Evolutionary conservation across 129 eudicot species (phyloP), one percentile per base, ranked within the genome.

Genomic region (Flaveria sonorensis): DNA sequence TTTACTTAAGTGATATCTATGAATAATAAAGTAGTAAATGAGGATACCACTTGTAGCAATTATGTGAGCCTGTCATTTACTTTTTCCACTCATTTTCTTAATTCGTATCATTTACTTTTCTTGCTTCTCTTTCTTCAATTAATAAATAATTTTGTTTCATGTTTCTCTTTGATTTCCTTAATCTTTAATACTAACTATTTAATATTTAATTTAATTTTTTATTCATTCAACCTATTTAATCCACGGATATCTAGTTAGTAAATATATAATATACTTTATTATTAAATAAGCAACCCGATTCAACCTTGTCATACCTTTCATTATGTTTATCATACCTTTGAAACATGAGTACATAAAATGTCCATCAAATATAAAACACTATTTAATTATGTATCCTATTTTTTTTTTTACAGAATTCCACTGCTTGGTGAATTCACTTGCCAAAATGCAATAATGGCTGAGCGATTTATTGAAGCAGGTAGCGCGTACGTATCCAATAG

Each of bases 401-500:
- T 69, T 43, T 69, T 43, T 73, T 20, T 72, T 55, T 53, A 63
- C 87, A 93, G 99, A 83, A 86, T 94, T 68, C 99, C 99, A 12
- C 84, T 94, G 50, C 70, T 89, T 59, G 99, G 99, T 79, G 99
- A 94, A 85, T 94, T 94, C 78, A 94, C 97, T 48, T 86, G 99
- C 84, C 99, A 94, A 79, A 94, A 94, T 94, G 99, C 99, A 62
- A 78, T 94, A 72, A 87, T 86, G 89, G 99, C 99, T 55, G 99
- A 94, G 80, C 93, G 99, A 28, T 94, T 94, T 81, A 94, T 94
- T 82, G 97, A 94, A 91, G 99, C 97, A 94, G 99, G 99, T 91
- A 94, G 99, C 99, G 86, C 96, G 99, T 91, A 94, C 73, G 99
- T 94, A 91, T 94, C 97, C 78, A 85, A 66, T 71, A 74, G 72